Base-by-base conservation (phyloP, 2,329 filamentous ascomycete species). In the Aspergillus costaricaensis region DNA sequence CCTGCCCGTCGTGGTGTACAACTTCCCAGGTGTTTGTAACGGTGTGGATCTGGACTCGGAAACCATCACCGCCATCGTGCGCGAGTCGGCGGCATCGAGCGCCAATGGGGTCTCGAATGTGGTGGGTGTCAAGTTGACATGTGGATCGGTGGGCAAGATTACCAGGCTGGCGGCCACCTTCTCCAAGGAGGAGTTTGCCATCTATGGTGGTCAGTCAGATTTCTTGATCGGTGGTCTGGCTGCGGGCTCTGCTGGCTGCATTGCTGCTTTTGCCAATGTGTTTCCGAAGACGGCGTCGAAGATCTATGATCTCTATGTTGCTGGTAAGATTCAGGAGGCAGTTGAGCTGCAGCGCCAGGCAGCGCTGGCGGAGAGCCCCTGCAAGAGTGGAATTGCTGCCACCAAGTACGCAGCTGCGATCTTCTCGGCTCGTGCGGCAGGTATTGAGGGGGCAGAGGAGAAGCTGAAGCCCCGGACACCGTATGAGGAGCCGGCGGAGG, bases 201-300 rank as follows among this genome's bases (percentile, higher is more conserved):
- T 86, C 0, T 91, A 86, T 68, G 89, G 88, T 0, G 90, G 90
- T 0, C 89, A 92, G 76, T 86, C 85, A 1, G 89, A 92, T 69
- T 92, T 90, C 71, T 72, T 91, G 56, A 75, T 86, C 17, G 83
- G 80, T 2, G 84, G 83, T 0, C 65, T 87, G 14, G 79, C 79
- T 2, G 79, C 80, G 3, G 85, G 85, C 1, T 80, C 78, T 19
- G 79, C 81, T 0, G 85, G 85, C 0, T 85, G 82, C 62, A 84
- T 87, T 54, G 80, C 83, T 1, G 84, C 81, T 1, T 86, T 87
- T 68, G 83, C 81, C 32, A 86, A 86, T 63, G 76, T 86, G 3
- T 85, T 85, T 55, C 84, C 84, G 0, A 82, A 81, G 68, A 81
- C 83, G 0, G 79, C 87, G 19, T 81, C 82, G 5, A 77, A 76